Base-by-base conservation (phyloP, 2,329 filamentous ascomycete genomes). In the Pseudocercospora musae region DNA sequence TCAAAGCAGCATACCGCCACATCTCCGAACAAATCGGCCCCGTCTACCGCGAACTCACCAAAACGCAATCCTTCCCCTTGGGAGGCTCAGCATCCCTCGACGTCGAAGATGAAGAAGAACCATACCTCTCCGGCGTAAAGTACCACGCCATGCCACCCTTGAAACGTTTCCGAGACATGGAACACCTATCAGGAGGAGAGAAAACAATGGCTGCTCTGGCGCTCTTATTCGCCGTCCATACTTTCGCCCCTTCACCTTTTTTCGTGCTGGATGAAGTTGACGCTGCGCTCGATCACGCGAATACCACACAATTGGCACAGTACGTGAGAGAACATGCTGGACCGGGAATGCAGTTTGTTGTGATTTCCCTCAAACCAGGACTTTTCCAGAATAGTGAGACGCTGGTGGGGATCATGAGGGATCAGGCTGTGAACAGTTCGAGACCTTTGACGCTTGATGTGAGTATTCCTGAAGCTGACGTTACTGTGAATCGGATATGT, bases 81-180 rank as follows among this genome's bases (percentile, higher is more conserved):
- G 95, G 95, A 70, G 95, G 95, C 8, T 84, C 86, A 72, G 87
- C 87, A 0, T 96, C 96, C 74, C 87, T 99, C 53, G 93, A 97
- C 73, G 93, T 96, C 75, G 93, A 96, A 75, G 94, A 99, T 75
- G 91, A 89, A n/a, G 92, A 96, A 67, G 94, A 96, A 72, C 95
- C 95, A 0, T 99, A 98, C 76, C 85, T 97, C 3, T 92, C 91
- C 44, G 95, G 95, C 31, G 92, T 99, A 78, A 97, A 96, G 74
- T 99, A 99, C 78, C 93, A 98, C 75, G 96, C 95, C 66, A 99
- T 98, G 93, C 95, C 95, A 20, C 95, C 95, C 1, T 86, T 97
- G 66, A 99, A 99, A 80, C 92, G 95, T 50, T 99, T 99, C 85
- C 87, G 95, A 71, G 96, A 99, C 76, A 99, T 99, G 95, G 95